phyloP scores from a whole-genome alignment of 768 basidiomycete genomes.

The Amanita molliuscula region DNA sequence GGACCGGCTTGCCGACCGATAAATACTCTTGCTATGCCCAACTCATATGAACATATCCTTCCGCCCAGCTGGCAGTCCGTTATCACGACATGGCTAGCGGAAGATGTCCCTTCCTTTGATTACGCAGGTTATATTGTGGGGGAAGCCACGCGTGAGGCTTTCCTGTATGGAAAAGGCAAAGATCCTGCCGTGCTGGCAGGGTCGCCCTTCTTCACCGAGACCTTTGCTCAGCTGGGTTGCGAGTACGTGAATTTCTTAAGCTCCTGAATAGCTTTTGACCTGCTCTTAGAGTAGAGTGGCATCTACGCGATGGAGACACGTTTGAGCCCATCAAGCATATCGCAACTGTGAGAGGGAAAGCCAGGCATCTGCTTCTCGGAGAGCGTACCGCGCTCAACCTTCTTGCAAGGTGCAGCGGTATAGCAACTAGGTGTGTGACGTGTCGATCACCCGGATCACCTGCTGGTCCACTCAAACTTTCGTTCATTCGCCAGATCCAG shows the following conservation, averaged over 20 bases:
- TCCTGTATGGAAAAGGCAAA: slow-evolving; percentile 84
- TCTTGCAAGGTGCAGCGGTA: slow-evolving; percentile 91
- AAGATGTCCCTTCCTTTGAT: slow-evolving; percentile 95
- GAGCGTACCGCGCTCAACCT: slow-evolving; percentile 91
- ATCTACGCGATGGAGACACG: slow-evolving; percentile 72
- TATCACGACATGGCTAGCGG: slow-evolving; percentile 74
- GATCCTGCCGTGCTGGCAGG: slow-evolving; percentile 78
- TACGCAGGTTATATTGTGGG: slow-evolving; percentile 96
- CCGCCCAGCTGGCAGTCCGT: slow-evolving; percentile 89
- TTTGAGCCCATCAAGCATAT: slow-evolving; percentile 78
- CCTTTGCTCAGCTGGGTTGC: slow-evolving; percentile 86
- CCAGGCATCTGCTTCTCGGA: slow-evolving; percentile 78
- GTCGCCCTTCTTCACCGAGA: slow-evolving; percentile 89
- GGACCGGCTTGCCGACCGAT: no score
- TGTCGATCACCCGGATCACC: neutral
- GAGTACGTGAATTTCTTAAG: slow-evolving; percentile 31
- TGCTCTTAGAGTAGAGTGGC: slow-evolving; percentile 79
- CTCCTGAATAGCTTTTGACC: neutral
- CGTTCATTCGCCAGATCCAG: slow-evolving; percentile 52
- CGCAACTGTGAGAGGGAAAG: slow-evolving; percentile 87
- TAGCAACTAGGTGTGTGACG: slow-evolving; percentile 76
- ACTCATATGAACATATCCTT: slow-evolving; percentile 58
- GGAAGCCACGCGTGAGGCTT: slow-evolving; percentile 77
- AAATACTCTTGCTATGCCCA: no score
- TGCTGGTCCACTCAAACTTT: neutral